phyloP scores from a whole-genome alignment of 2,329 filamentous ascomycete genomes.

The Penicillium sp. region DNA sequence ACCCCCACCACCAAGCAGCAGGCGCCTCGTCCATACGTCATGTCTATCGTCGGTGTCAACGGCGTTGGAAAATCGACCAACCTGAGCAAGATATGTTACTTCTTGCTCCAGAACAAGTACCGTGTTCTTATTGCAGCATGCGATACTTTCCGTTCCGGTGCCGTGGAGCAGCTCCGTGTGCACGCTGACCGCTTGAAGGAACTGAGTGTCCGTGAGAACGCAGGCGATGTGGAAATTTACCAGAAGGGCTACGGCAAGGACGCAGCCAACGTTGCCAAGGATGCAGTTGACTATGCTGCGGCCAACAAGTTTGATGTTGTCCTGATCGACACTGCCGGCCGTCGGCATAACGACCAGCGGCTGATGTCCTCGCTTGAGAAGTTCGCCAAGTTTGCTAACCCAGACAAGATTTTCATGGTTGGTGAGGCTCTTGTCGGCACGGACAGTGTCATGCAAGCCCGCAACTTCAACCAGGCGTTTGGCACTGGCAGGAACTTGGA shows the following conservation, averaged over 20 bases:
- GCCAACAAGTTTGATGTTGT: conserved; percentile 84
- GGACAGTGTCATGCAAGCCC: conserved; percentile 90
- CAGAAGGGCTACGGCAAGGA: conserved; percentile 98
- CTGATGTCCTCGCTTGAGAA: conserved; percentile 97
- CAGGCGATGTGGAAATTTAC: conserved; percentile 81
- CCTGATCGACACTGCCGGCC: conserved; percentile 91
- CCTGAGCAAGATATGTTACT: conserved; percentile 96
- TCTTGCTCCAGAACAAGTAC: conserved; percentile 95
- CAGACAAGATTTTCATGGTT: conserved; percentile 99
- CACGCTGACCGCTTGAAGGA: conserved; percentile 93
- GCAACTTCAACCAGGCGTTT: conserved; percentile 94
- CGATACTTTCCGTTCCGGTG: conserved; percentile 95
- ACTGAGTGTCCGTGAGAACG: conserved; percentile 75
- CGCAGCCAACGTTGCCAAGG: conserved; percentile 89
- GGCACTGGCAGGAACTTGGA: conserved; percentile 77
- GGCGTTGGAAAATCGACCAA: conserved; percentile 98
- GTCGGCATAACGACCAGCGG: conserved; percentile 90
- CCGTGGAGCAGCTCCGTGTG: conserved; percentile 93
- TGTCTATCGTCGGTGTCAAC: conserved; percentile 97
- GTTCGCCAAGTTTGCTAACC: conserved; percentile 91
- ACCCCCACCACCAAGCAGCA: conserved; percentile 63
- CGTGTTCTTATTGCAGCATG: conserved; percentile 90
- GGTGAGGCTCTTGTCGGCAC: conserved; percentile 89
- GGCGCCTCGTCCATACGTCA: conserved; percentile 80
- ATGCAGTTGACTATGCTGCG: conserved; percentile 78